Percentiles rank a stretch among this genome's conserved stretches.
Evolutionary conservation across 441 rosid genomes (phyloP).

Genomic region (Populus hybrid): DNA sequence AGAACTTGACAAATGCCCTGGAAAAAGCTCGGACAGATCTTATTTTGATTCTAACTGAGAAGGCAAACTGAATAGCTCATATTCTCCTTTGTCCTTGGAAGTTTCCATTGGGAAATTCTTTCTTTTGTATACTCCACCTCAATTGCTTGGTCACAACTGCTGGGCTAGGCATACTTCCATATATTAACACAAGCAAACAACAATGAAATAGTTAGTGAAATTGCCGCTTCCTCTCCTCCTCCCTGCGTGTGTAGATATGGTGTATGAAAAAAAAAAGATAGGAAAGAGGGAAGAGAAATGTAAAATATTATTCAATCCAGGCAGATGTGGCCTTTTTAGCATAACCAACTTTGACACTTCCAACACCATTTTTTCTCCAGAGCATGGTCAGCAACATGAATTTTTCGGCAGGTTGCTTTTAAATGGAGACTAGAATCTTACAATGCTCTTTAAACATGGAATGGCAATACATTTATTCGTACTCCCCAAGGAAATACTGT

Average conservation of each 20-base stretch:
- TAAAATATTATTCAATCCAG: no score
- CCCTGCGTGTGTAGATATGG: not conserved
- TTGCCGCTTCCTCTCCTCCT: not conserved
- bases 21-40: conserved; percentile 72
- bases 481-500: not conserved
- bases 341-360: not conserved
- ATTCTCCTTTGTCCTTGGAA: not conserved
- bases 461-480: not conserved
- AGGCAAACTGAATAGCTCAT: conserved; percentile 23
- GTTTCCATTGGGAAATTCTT: not conserved
- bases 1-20: conserved; percentile 58
- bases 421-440: no score
- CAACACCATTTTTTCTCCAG: not conserved
- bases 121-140: not conserved
- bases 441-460: not conserved
- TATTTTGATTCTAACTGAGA: conserved; percentile 47
- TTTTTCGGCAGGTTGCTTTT: not conserved
- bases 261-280: not conserved
- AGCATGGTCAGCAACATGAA: not conserved
- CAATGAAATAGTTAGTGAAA: not conserved
- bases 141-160: not conserved
- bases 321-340: no score
- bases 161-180: not conserved
- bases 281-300: not conserved
- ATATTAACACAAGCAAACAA: not conserved